A percentile compares a stretch with the other conserved stretches of the same genome.
Evolutionary conservation across 768 basidiomycete genomes (phyloP).

Genomic region (Scleroderma bovista): DNA sequence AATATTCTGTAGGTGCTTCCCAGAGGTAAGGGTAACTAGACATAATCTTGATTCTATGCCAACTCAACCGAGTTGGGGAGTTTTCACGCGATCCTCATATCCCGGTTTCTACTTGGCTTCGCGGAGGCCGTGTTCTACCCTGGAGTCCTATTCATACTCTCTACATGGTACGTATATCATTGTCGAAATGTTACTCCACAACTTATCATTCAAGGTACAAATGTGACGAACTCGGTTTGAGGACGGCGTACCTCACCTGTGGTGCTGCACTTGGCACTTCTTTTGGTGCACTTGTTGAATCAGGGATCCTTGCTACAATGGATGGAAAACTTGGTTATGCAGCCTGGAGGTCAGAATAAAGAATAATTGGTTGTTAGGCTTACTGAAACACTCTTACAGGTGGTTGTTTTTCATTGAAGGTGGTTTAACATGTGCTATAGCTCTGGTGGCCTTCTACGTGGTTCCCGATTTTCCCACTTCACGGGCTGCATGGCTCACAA

Average conservation of each 20-base stretch:
- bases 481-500: constrained; percentile 51
- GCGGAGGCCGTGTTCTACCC: too few species aligned
- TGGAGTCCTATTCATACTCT: too few species aligned
- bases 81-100: too few species aligned
- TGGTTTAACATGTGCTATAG: constrained; percentile 46
- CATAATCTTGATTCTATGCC: too few species aligned
- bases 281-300: constrained; percentile 71
- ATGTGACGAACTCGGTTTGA: constrained; percentile 57
- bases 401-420: constrained; percentile 73
- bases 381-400: constrained; percentile 25
- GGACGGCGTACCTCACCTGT: constrained; percentile 61
- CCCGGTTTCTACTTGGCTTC: too few species aligned
- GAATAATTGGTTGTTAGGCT: constrained; percentile 27
- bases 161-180: too few species aligned
- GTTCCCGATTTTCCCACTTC: constrained; percentile 70
- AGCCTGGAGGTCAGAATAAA: constrained; percentile 79
- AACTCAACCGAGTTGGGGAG: too few species aligned
- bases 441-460: constrained; percentile 48
- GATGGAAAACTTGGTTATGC: constrained; percentile 58
- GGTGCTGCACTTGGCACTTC: constrained; percentile 75
- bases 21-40: too few species aligned
- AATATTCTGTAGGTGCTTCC: too few species aligned
- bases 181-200: too few species aligned
- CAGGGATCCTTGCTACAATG: constrained; percentile 70
- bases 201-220: constrained; percentile 38